Evolutionary conservation across 352 stramenopile genomes (phyloP).

Genomic region (Hyaloperonospora arabidopsidis): DNA sequence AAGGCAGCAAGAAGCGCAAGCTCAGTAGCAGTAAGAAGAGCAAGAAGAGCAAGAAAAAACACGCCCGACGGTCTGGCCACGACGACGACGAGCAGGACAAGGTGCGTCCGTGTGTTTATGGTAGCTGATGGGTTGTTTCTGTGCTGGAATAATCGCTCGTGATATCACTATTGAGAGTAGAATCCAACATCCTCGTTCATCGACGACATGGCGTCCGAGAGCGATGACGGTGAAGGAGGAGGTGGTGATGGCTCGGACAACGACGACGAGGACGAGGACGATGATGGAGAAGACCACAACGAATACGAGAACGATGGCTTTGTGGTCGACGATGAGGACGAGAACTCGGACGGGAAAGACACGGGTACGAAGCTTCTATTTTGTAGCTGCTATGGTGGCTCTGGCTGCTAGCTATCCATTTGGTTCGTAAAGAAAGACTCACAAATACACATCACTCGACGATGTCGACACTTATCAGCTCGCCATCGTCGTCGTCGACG

Average conservation of each 20-base stretch:
- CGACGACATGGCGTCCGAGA: conserved; percentile 85
- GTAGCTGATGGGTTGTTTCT: not conserved
- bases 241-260: conserved; percentile 48
- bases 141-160: conserved; percentile 6
- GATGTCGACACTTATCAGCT: conserved; percentile 23
- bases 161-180: conserved; percentile 21
- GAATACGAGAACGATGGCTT: conserved; percentile 88
- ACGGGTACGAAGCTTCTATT: conserved; percentile 35
- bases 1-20: conserved; percentile 62
- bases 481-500: conserved; percentile 60
- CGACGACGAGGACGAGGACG: conserved; percentile 71
- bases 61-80: conserved; percentile 54
- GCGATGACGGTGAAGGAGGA: conserved; percentile 52
- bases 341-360: conserved; percentile 63
- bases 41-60: conserved; percentile 41
- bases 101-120: conserved; percentile 16
- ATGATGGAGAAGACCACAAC: conserved; percentile 80
- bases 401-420: not conserved
- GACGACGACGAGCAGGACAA: conserved; percentile 68
- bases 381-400: not conserved
- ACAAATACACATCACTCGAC: not conserved
- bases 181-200: conserved; percentile 79
- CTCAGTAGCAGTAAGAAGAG: conserved; percentile 23
- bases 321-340: conserved; percentile 75
- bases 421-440: conserved; percentile 3